Conservation (phyloP, 441 rosid species). For the Syzygium syzygioides region DNA sequence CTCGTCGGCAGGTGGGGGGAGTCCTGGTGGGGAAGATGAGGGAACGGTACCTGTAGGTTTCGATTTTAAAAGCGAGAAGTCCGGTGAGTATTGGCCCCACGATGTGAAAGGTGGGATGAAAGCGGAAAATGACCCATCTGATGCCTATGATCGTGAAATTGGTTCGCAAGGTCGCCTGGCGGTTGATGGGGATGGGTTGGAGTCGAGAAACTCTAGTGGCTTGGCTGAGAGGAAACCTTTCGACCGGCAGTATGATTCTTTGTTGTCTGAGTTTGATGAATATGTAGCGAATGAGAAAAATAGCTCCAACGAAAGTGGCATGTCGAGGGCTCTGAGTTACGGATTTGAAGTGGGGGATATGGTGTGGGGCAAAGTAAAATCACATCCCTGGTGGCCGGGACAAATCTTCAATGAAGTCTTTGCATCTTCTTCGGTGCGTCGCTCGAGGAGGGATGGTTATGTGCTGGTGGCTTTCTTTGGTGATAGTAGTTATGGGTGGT, state of each 20-base stretch:
- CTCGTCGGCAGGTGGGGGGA: conserved; percentile 4
- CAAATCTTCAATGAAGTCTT: conserved; percentile 87
- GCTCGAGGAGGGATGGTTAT: conserved; percentile 72
- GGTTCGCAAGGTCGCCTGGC: not conserved
- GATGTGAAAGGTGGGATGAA: not conserved
- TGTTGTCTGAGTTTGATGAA: conserved; percentile 83
- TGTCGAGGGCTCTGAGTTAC: conserved; percentile 64
- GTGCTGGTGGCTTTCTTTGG: conserved; percentile 92
- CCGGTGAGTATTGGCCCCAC: not conserved
- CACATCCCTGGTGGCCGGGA: conserved; percentile 99
- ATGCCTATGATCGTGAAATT: conserved; percentile 2
- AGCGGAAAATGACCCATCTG: not conserved
- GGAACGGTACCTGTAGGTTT: conserved; percentile 19
- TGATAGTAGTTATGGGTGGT: conserved; percentile 98
- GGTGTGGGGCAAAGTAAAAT: conserved; percentile 99
- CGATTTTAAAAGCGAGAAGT: conserved; percentile 18
- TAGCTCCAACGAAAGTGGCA: conserved; percentile 35
- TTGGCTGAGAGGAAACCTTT: not conserved
- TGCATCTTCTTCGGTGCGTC: conserved; percentile 76
- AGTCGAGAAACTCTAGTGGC: conserved; percentile 15
- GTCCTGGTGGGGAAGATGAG: conserved; percentile 1
- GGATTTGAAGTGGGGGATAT: conserved; percentile 92
- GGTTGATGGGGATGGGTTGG: conserved; percentile 19
- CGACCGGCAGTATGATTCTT: conserved; percentile 30
- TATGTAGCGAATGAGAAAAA: conserved; percentile 71